A percentile compares a stretch with the other conserved stretches of the same genome.
Conservation (phyloP, 2,329 filamentous ascomycete genomes). For the Xylaria sp. region DNA sequence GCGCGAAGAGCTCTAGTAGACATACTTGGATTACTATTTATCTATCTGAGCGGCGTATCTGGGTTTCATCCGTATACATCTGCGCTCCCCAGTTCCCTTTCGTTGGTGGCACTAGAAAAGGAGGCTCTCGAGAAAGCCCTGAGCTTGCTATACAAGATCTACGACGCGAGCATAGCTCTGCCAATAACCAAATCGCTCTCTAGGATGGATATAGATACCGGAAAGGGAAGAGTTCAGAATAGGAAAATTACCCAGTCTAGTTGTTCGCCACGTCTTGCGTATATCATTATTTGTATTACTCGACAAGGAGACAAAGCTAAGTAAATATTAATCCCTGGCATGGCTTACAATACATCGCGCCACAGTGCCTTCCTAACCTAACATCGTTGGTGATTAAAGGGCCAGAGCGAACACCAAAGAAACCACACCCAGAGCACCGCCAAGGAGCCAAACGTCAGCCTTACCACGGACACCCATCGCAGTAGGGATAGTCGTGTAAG, state of each 20-base stretch:
- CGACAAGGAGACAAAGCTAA: background rate
- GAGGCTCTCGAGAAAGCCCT: too few species aligned
- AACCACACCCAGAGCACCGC: constrained; percentile 10
- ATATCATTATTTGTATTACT: background rate
- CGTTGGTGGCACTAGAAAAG: too few species aligned
- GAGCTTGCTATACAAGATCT: too few species aligned
- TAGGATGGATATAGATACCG: too few species aligned
- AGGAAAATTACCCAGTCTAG: background rate
- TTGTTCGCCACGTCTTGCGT: background rate
- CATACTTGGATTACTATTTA: too few species aligned
- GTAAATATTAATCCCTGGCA: constrained; percentile 11
- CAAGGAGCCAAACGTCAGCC: background rate
- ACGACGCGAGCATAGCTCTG: too few species aligned
- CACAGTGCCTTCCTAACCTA: background rate
- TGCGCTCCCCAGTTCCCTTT: too few species aligned
- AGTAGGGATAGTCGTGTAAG: constrained; percentile 14
- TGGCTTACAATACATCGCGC: background rate
- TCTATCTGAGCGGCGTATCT: too few species aligned
- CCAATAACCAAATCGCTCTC: too few species aligned
- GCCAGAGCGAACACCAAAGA: constrained; percentile 9
- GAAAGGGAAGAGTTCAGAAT: too few species aligned
- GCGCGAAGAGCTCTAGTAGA: too few species aligned
- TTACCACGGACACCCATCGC: constrained; percentile 8
- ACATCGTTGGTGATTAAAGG: background rate
- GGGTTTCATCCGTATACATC: too few species aligned